Conservation (phyloP, 768 basidiomycete species). For the Paxillus rubicundulus region DNA sequence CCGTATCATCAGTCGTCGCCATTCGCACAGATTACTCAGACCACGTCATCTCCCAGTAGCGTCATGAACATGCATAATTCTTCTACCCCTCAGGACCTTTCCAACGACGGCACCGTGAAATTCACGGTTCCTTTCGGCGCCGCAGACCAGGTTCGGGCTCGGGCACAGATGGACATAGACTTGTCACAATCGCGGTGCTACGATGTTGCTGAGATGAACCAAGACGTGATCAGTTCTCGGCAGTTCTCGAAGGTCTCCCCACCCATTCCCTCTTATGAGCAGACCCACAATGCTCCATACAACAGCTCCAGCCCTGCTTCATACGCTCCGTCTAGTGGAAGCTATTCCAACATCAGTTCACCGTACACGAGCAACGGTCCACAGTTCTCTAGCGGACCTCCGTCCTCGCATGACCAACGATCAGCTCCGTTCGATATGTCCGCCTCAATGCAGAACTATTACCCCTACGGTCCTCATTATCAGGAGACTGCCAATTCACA, state of each 20-base stretch:
- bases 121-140: constrained; percentile 23
- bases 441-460: constrained; percentile 17
- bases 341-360: constrained; percentile 23
- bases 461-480: constrained; percentile 19
- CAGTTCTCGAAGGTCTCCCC: constrained; percentile 9
- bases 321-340: constrained; percentile 22
- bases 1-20: constrained; percentile 14
- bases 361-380: constrained; percentile 24
- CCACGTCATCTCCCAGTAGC: not conserved
- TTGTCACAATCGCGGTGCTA: constrained; percentile 11
- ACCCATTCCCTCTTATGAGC: constrained; percentile 16
- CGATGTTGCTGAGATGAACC: constrained; percentile 16
- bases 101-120: constrained; percentile 16
- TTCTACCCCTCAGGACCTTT: constrained; percentile 13
- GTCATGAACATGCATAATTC: not conserved
- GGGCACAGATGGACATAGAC: constrained; percentile 13
- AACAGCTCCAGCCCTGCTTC: constrained; percentile 23
- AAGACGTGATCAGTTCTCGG: constrained; percentile 8
- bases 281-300: constrained; percentile 19
- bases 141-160: constrained; percentile 16
- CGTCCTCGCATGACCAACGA: constrained; percentile 22
- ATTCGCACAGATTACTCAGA: constrained; percentile 9
- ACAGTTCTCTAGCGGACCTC: constrained; percentile 6
- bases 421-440: constrained; percentile 21
- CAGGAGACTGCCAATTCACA: not conserved